These are phyloP conservation scores for Vanrija sp. DNA, from an alignment of 1,284 basidiomycete genomes.

Conservation along the genomic window DNA sequence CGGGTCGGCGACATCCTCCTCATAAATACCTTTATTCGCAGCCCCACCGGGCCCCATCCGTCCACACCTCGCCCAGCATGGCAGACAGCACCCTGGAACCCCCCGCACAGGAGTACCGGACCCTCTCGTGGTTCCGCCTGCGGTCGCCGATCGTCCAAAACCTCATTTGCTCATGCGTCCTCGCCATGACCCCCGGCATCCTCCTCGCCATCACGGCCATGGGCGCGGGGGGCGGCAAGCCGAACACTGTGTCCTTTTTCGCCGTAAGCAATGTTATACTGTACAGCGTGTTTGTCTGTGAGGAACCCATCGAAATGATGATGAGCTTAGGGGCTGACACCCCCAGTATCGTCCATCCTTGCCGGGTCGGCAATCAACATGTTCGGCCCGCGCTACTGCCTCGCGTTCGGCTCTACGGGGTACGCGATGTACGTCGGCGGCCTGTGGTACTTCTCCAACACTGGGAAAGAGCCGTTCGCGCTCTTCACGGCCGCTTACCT, in stretches of 20 bases:
- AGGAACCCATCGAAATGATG: no score
- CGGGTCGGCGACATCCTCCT: no score
- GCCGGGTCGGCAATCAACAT: neutral
- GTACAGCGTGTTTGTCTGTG: no score
- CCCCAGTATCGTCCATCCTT: neutral
- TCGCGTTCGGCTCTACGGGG: neutral
- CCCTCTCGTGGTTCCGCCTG: neutral
- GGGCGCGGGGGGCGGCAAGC: no score
- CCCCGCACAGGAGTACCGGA: neutral
- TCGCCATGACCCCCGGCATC: neutral
- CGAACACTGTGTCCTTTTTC: no score
- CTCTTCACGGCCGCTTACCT: neutral
- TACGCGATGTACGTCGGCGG: conserved; percentile 4
- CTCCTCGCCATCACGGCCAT: neutral
- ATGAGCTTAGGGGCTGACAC: no score
- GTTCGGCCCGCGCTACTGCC: neutral
- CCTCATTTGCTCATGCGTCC: neutral
- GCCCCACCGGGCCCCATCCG: no score
- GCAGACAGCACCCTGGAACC: no score
- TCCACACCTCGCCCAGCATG: no score
- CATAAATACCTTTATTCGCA: no score
- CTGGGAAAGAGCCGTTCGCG: neutral
- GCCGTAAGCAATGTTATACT: no score
- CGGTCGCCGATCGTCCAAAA: neutral
- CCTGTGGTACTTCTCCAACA: neutral